Evolutionary conservation across 768 basidiomycete species (phyloP).

Genomic region (Boletus sp.): DNA sequence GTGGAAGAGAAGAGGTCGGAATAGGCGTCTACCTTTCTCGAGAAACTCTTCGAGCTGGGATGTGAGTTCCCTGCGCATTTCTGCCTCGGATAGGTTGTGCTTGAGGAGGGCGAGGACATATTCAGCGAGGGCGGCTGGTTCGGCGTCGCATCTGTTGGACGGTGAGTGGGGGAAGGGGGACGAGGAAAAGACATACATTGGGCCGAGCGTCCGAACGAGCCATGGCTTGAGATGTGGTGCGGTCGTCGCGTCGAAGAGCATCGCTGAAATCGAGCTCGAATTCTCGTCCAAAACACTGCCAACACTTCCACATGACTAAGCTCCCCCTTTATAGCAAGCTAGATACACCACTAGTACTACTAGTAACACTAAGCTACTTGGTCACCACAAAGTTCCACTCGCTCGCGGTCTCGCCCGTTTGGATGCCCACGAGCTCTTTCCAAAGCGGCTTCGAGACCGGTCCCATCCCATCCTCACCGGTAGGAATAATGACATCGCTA

Average conservation of each 20-base stretch:
- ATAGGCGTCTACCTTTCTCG: slow-evolving; percentile 66
- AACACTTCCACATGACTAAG: slow-evolving; percentile 15
- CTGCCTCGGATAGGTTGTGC: slow-evolving; percentile 79
- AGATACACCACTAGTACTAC: not conserved
- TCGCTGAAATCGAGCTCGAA: slow-evolving; percentile 25
- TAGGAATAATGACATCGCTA: slow-evolving; percentile 52
- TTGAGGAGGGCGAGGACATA: slow-evolving; percentile 93
- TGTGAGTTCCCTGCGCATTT: slow-evolving; percentile 77
- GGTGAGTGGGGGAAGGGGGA: not conserved
- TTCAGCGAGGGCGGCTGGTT: slow-evolving; percentile 89
- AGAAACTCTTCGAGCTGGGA: slow-evolving; percentile 89
- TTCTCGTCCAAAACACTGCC: not conserved
- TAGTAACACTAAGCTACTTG: not conserved
- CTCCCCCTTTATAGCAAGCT: not conserved
- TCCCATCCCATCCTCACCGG: slow-evolving; percentile 72
- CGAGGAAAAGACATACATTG: slow-evolving; percentile 55
- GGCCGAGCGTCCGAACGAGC: slow-evolving; percentile 86
- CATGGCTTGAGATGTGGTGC: slow-evolving; percentile 75
- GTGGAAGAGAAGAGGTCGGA: not conserved
- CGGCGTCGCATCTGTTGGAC: slow-evolving; percentile 82
- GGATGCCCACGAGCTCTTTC: slow-evolving; percentile 55
- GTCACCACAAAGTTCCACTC: slow-evolving; percentile 70
- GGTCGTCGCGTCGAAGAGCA: slow-evolving; percentile 70
- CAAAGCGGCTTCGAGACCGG: slow-evolving; percentile 52
- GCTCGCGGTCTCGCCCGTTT: slow-evolving; percentile 73